phyloP scores from a whole-genome alignment of 768 basidiomycete genomes.

The Heimioporus sp. region DNA sequence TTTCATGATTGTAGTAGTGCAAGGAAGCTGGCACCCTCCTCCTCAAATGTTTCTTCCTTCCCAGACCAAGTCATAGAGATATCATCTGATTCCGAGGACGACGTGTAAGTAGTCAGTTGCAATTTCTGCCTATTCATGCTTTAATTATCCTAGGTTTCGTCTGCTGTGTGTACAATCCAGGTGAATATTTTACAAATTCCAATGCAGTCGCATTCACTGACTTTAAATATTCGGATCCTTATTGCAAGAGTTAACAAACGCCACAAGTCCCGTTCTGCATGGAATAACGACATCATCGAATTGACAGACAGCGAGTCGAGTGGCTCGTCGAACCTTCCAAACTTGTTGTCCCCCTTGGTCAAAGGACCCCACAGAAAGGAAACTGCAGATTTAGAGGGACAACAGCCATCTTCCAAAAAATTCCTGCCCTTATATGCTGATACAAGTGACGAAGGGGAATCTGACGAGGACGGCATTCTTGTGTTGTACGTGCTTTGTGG shows the following conservation, averaged over 20 bases:
- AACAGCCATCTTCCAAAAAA: background rate
- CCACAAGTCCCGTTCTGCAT: background rate
- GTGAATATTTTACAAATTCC: conserved; percentile 7
- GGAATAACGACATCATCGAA: conserved; percentile 25
- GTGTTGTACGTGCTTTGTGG: conserved; percentile 31
- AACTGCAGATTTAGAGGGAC: conserved; percentile 7
- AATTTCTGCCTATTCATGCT: background rate
- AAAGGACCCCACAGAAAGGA: conserved; percentile 8
- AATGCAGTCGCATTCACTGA: background rate
- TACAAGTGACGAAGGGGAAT: conserved; percentile 30
- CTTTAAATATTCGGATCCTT: conserved; percentile 3
- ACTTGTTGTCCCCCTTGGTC: conserved; percentile 23
- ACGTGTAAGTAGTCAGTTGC: conserved; percentile 26
- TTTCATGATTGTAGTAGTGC: no score
- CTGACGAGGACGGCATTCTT: conserved; percentile 38
- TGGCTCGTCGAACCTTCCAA: conserved; percentile 19
- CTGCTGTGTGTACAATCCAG: background rate
- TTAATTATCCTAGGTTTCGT: conserved; percentile 6
- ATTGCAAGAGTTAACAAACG: background rate
- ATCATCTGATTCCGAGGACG: conserved; percentile 47
- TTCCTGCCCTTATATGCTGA: conserved; percentile 26
- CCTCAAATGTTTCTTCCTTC: conserved; percentile 5
- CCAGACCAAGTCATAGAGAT: conserved; percentile 48
- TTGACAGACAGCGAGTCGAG: conserved; percentile 29
- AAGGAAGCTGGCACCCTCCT: background rate